Base-by-base conservation (phyloP, 495 filamentous ascomycete genomes). In the Talaromyces borbonicus region DNA sequence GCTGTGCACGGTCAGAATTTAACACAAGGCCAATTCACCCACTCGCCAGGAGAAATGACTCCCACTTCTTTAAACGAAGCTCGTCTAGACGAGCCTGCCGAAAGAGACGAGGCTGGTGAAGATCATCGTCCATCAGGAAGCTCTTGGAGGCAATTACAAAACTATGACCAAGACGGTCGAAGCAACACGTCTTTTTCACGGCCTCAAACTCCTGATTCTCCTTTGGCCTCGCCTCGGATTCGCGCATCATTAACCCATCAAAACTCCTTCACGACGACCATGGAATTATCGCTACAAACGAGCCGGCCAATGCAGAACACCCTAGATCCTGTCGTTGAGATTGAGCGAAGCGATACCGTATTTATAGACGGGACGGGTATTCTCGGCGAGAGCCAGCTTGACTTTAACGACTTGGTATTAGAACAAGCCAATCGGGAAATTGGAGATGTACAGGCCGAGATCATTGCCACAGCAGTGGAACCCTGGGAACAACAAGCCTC, bases 211-310 rank as follows among this genome's bases (percentile, higher is more conserved):
- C 61, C 69, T 18, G 62, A 59, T 33, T 69, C 67, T n/a, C 67
- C 66, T 1, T 63, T 62, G 20, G 62, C 59, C n/a, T 72, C 69
- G 11, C 69, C 69, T 42, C 67, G 57, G 7, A 61, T 73, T 18
- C 57, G 69, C 19, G 67, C 69, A 12, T 71, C 68, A 1, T 52
- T 73, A 30, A 64, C 71, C 18, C 66, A 71, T 46, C 65, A 70
- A 24, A 64, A 65, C 33, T 63, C 69, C 4, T 66, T 71, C 43
- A 57, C 69, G n/a, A 69, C 71, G 43, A 71, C 69, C 4, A 73
- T 71, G 69, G 66, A 73, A 38, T 44, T 73, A 18, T 68, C 69
- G 36, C 49, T 73, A 1, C 42, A 69, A 26, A 56, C 56, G 2
- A 68, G 62, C 44, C 66, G 53, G 23, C 50, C 2, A 59, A 58